Evolutionary conservation across 768 basidiomycete genomes (phyloP).

Genomic region (Suillus plorans): DNA sequence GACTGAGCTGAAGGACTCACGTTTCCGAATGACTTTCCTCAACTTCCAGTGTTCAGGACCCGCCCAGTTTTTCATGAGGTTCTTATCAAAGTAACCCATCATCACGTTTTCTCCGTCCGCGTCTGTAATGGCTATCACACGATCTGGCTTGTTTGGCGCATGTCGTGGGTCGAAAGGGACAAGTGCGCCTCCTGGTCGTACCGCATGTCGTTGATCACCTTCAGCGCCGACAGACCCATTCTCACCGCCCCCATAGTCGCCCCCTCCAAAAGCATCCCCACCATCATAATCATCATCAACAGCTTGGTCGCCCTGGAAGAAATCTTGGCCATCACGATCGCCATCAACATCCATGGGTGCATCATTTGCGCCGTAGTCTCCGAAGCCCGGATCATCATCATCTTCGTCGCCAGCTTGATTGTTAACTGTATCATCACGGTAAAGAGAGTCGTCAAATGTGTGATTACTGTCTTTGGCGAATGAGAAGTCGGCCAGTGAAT

Average conservation of each 20-base stretch:
- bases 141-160: slow-evolving; percentile 72
- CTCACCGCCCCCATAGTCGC: slow-evolving; percentile 39
- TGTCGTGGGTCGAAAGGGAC: slow-evolving; percentile 85
- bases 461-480: slow-evolving; percentile 68
- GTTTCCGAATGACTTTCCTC: slow-evolving; percentile 72
- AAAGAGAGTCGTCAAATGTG: slow-evolving; percentile 62
- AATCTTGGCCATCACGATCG: slow-evolving; percentile 48
- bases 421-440: slow-evolving; percentile 51
- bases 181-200: slow-evolving; percentile 43
- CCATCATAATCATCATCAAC: slow-evolving; percentile 47
- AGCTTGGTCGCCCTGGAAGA: slow-evolving; percentile 65
- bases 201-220: slow-evolving; percentile 39
- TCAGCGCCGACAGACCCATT: slow-evolving; percentile 45
- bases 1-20: slow-evolving; percentile 42
- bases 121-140: slow-evolving; percentile 84
- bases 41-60: slow-evolving; percentile 99
- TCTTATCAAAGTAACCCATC: slow-evolving; percentile 90
- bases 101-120: slow-evolving; percentile 56
- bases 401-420: slow-evolving; percentile 36
- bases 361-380: slow-evolving; percentile 22
- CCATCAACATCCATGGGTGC: slow-evolving; percentile 41
- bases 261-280: slow-evolving; percentile 41
- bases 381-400: slow-evolving; percentile 23
- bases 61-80: slow-evolving; percentile 92
- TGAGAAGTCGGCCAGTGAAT: slow-evolving; percentile 77